These are phyloP conservation scores for Spergularia azorica DNA, from an alignment of 179 eudicot genomes.

Conservation along the genomic window DNA sequence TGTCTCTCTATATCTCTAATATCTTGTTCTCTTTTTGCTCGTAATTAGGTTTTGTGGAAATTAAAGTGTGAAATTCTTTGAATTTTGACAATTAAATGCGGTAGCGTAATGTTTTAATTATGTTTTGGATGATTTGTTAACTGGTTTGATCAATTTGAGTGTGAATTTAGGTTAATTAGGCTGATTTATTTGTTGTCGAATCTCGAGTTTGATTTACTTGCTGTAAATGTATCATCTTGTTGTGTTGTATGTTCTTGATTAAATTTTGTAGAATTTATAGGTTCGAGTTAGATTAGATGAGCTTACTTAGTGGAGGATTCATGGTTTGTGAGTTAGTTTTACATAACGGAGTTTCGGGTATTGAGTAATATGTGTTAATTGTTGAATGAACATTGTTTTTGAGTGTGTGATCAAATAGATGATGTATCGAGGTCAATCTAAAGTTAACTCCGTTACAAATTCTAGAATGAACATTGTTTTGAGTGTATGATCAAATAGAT, in stretches of 20 bases:
- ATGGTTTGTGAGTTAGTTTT: no score
- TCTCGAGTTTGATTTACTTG: neutral
- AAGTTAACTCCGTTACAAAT: no score
- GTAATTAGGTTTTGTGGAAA: neutral
- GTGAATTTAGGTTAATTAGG: neutral
- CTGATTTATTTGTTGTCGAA: neutral
- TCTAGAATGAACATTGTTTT: no score
- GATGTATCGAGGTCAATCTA: no score
- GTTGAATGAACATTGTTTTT: no score
- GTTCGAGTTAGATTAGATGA: neutral
- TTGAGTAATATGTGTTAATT: neutral
- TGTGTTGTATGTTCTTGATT: neutral
- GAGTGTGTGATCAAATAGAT: no score
- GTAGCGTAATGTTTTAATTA: neutral
- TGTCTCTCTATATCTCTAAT: conserved; percentile 6
- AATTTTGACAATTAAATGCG: neutral
- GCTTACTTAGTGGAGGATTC: neutral
- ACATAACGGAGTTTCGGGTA: neutral
- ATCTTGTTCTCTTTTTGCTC: neutral
- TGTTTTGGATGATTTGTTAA: neutral
- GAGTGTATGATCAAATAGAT: neutral
- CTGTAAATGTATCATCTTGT: neutral
- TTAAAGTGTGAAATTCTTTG: neutral
- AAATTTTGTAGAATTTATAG: neutral
- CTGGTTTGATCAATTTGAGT: neutral